Evolutionary conservation across 2,329 filamentous ascomycete genomes (phyloP), one percentile per base, ranked within the genome.

Genomic region (Sporothrix sp.): DNA sequence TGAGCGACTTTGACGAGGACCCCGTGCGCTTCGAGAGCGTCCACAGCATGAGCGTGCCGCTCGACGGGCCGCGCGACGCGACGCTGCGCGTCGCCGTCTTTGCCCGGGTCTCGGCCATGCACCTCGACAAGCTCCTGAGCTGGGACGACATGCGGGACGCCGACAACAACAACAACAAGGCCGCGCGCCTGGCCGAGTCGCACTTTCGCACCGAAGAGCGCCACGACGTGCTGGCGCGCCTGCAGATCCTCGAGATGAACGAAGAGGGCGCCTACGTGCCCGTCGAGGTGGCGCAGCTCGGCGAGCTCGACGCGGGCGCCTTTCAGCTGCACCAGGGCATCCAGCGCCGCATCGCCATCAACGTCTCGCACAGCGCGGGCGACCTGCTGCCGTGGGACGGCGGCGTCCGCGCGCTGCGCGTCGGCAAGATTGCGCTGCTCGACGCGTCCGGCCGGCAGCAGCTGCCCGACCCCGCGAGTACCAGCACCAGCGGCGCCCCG

Each of bases 111-210:
- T 93, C 88, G 1, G 72, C 83, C 0, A 96, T 96, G 83, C 93
- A 98, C 68, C 76, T 98, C 20, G 93, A 98, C 66, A 97, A 95
- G 70, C 75, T 98, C 46, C 78, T 96, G 11, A 98, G 93, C 68
- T 98, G 93, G 93, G 93, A 98, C 63, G 93, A 97, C 61, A 96
- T 98, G 83, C 82, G 91, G 52, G 91, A 98, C 65, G 77, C 79
- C 16, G 73, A 76, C 50, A 71, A 71, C 37, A 74, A 37, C 11
- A 48, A 71, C 52, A 64, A 71, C 5, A 78, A 75, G 54, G 76
- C 72, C 37, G 76, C 85, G 21, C 78, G 93, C 10, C 82, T 98
- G 57, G 83, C 87, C 11, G 93, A 98, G 65, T 85, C 86, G 0
- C 90, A 98, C 58, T 98, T 94, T 63, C 95, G 84, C 60, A 87